phyloP scores from a whole-genome alignment of 257 asterid species.

The Dorcoceras hygrometricum region DNA sequence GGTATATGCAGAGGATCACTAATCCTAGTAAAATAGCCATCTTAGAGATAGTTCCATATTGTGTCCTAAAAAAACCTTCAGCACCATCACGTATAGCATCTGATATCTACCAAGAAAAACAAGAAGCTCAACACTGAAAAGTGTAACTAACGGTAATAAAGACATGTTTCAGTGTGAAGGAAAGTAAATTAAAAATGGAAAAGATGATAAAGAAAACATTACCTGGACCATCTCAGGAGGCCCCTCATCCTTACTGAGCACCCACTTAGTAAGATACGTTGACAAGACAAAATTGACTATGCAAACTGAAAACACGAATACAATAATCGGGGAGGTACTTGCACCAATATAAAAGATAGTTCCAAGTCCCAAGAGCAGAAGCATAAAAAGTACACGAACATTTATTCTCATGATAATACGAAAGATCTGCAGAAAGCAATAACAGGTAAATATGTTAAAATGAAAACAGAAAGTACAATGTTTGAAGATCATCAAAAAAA shows the following conservation, averaged over 20 bases:
- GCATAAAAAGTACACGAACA: constrained; percentile 68
- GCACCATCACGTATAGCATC: constrained; percentile 99
- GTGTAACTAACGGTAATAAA: background rate
- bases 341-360: constrained; percentile 86
- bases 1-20: constrained; percentile 70
- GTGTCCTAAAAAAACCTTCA: constrained; percentile 96
- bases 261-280: constrained; percentile 88
- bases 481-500: background rate
- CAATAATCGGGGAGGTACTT: constrained; percentile 79
- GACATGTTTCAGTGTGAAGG: background rate
- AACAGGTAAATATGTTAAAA: constrained; percentile 14
- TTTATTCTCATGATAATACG: constrained; percentile 82
- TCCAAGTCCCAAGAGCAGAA: constrained; percentile 67
- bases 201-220: constrained; percentile 23
- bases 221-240: constrained; percentile 99
- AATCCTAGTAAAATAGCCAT: constrained; percentile 83
- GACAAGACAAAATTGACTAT: constrained; percentile 70
- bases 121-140: constrained; percentile 32
- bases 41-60: constrained; percentile 91
- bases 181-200: background rate
- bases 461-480: constrained; percentile 2
- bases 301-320: constrained; percentile 92
- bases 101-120: constrained; percentile 68
- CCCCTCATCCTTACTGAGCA: constrained; percentile 93
- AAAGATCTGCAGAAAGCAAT: constrained; percentile 60